Base-by-base conservation (phyloP, 2,329 filamentous ascomycete genomes). In the Exophiala calicioides region DNA sequence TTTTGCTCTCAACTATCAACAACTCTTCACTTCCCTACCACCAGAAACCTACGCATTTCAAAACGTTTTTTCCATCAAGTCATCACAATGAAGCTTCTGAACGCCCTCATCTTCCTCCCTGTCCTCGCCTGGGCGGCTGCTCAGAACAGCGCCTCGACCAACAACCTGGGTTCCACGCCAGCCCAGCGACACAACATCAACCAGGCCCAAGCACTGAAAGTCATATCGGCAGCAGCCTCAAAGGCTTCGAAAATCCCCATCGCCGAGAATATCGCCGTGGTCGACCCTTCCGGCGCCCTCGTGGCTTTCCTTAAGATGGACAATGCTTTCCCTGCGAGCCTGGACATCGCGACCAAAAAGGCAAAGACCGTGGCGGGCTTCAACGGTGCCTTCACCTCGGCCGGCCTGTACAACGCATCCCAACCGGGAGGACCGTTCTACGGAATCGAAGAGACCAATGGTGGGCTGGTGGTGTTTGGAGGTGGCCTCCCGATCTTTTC, bases 241-340 rank as follows among this genome's bases (percentile, higher is more conserved):
- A 24, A 42, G n/a, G 31, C 47, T 1, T 18, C 24, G 20, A 38
- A 47, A 5, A 46, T 27, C 36, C 38, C 30, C 26, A 36, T 56
- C 8, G 43, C 46, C 7, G 31, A 53, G n/a, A 49, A 56, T 37
- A 56, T 56, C 26, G 50, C 53, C 10, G 44, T 56, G 9, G 23
- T 50, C 15, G 53, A 56, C 34, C 46, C 50, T 3, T 47, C 47
- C 6, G 43, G 29, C 3, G 33, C 32, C 26, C 47, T 56, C 12
- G 44, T 56, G n/a, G 53, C 33, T 6, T 53, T 53, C 38, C 31
- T 53, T 8, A 38, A 44, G 9, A 53, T 53, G 47, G 53, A 56
- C 33, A 53, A 53, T 39, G 50, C 41, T 7, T 44, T 45, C 26
- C 41, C 34, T 5, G 45, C 40, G 9, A 30, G 29, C 10, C 16